Conservation (phyloP, 176 grass and related monocot genomes). For the Dactylis glomerata region DNA sequence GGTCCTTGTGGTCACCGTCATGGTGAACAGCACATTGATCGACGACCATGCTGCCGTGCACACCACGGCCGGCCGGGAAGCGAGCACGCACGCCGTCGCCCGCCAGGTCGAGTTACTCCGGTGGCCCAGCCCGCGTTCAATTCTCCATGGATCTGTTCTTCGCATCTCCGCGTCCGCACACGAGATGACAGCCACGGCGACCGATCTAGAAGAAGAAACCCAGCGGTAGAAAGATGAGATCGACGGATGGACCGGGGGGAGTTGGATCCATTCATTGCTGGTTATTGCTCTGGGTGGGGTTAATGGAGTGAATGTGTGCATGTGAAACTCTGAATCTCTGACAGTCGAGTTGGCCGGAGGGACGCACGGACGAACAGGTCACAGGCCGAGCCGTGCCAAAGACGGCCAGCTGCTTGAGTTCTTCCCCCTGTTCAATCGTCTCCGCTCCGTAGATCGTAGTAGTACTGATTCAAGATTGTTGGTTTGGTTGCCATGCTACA, state of each 20-base stretch:
- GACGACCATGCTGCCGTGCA: too few relatives aligned
- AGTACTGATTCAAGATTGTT: background rate
- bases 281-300: background rate
- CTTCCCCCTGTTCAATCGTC: too few relatives aligned
- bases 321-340: constrained; percentile 26
- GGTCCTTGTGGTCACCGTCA: too few relatives aligned
- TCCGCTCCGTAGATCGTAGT: background rate
- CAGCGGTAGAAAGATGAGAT: background rate
- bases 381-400: background rate
- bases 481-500: background rate
- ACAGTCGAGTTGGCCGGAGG: background rate
- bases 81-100: too few relatives aligned
- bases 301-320: constrained; percentile 19
- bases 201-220: too few relatives aligned
- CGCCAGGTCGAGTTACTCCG: too few relatives aligned
- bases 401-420: background rate
- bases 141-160: too few relatives aligned
- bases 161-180: too few relatives aligned
- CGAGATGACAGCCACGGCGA: too few relatives aligned
- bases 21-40: too few relatives aligned
- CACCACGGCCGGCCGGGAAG: too few relatives aligned
- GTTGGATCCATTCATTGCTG: constrained; percentile 28
- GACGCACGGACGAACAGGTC: background rate
- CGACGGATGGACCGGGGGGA: background rate
- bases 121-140: too few relatives aligned